Base-by-base conservation (phyloP, 306 rosid species). In the Glycine latifolia region DNA sequence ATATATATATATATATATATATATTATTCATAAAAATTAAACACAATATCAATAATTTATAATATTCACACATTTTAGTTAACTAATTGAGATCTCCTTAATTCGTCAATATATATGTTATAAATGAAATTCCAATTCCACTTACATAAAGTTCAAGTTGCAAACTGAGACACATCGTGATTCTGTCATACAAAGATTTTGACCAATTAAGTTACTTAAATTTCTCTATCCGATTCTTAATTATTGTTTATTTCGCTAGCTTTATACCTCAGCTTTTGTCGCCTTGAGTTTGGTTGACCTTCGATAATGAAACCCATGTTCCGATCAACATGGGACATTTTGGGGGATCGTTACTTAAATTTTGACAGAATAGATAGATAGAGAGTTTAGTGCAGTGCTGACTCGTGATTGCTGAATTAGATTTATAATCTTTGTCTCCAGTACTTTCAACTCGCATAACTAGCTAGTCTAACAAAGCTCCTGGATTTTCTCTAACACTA, bases 371-470 rank as follows among this genome's bases (percentile, higher is more conserved):
- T 37, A 37, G 0, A 37, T 37, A 37, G 41, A 26, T 26, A 26
- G 31, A 26, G 31, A 26, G 31, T 26, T 26, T 26, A 26, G 31
- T 26, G 31, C 31, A 26, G 31, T 26, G 31, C 31, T 26, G 31
- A 26, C 31, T 26, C 31, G 2, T 26, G 31, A 26, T 26, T 26
- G 31, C 2, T 26, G 77, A 76, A 68, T 66, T 26, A 35, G 20
- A 66, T 68, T 62, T 76, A 63, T 76, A 83, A 83, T 70, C 82
- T 77, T 83, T 82, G 86, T 77, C 82, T 39, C 52, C 53, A 75
- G 20, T 37, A 37, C 41, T 37, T 58, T 48, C 37, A 49, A 55
- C 67, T 61, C 55, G 0, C 47, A 73, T 47, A 80, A 16, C 53
- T 31, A 12, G 15, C 31, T 31, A 12, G 15, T 61, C 44, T 63